Percentiles rank a stretch among this genome's conserved stretches.
Evolutionary conservation across 2,329 filamentous ascomycete species (phyloP).

Genomic region (Beauveria pseudobassiana): DNA sequence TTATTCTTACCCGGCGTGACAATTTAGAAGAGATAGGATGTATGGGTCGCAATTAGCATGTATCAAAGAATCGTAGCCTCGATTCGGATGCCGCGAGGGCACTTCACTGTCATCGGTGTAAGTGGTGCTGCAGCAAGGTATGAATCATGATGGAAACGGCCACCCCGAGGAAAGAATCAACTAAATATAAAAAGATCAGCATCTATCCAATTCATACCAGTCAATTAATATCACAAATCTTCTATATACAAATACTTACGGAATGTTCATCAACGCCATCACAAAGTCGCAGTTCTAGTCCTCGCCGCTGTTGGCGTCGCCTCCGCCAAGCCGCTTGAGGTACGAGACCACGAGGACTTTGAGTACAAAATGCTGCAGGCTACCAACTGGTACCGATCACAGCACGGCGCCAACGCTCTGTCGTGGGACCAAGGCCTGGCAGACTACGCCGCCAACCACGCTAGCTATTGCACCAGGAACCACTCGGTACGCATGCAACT

Average conservation of each 20-base stretch:
- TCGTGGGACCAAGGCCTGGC: constrained; percentile 56
- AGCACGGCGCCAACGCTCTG: constrained; percentile 61
- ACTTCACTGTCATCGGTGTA: no score
- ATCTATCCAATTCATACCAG: neutral
- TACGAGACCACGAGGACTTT: constrained; percentile 1
- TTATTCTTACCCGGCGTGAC: neutral
- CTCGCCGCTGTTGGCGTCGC: neutral
- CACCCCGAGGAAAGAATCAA: no score
- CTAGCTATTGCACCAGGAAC: constrained; percentile 55
- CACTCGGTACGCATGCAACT: neutral
- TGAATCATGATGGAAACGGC: neutral
- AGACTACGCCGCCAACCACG: constrained; percentile 51
- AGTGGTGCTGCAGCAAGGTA: neutral
- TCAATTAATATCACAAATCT: no score
- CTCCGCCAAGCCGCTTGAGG: neutral
- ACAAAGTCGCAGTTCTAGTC: neutral
- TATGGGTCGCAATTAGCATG: no score
- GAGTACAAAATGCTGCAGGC: constrained; percentile 39
- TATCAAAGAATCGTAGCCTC: no score
- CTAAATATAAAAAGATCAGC: no score
- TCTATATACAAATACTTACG: neutral
- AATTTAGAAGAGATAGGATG: neutral
- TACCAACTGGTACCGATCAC: constrained; percentile 75
- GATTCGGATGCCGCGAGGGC: no score
- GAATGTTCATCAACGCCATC: neutral